Base-by-base conservation (phyloP, 176 grass and related monocot species). In the Avena sativa region DNA sequence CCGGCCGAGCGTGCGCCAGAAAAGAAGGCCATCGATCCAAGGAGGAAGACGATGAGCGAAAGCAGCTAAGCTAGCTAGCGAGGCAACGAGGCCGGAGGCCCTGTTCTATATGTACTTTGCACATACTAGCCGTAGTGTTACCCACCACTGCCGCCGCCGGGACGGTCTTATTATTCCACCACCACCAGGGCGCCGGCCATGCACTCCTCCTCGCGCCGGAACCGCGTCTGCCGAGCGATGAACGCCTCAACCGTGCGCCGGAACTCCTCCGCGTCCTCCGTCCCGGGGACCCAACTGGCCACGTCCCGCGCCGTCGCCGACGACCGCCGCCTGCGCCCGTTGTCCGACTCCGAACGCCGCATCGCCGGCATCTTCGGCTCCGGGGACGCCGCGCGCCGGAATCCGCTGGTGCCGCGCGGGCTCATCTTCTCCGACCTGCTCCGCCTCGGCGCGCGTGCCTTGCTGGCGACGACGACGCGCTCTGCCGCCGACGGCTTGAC, bases 201-300 rank as follows among this genome's bases (percentile, higher is more conserved):
- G 63, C 89, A 96, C 82, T 99, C 97, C 91, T 99, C 92, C 91
- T 99, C 92, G 48, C 90, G 89, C 66, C 92, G 97, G 88, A 99
- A 96, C 48, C 80, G 63, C 3, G 87, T 91, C 79, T 99, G 94
- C 91, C 88, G 89, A 11, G 90, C 92, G 86, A 98, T 96, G 87
- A 98, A 98, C 77, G 83, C 92, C 90, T 98, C 97, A 11, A 98
- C 82, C 23, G 78, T 94, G 49, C 86, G 87, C 67, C 89, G 81
- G 84, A 98, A 96, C 79, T 96, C 93, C 14, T 88, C 97, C 32
- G 85, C 89, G 79, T 97, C 95, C 26, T 94, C 92, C 36, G 52
- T 17, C 1, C 88, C 91, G 71, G 71, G 46, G 46, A 5, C 2
- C 71, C 71, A 74, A 83, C 84, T 87, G 68, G 82, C 89, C 78